phyloP scores from a whole-genome alignment of 176 grass and related monocot genomes.

The Sorghum bicolor region Sorghum_bicolor_NCBIv3 NC_012871.2:76993501-76994000 shows the following conservation, averaged over 20 bases:
- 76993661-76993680: slow-evolving; percentile 66
- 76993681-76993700: slow-evolving; percentile 29
- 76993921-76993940: background rate
- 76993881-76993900: background rate
- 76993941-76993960: background rate
- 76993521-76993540: slow-evolving; percentile 85
- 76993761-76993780: slow-evolving; percentile 46
- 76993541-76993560: slow-evolving; percentile 27
- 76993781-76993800: slow-evolving; percentile 28
- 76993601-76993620: slow-evolving; percentile 71
- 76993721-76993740: background rate
- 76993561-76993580: background rate
- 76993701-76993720: slow-evolving; percentile 27
- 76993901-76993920: background rate
- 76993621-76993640: slow-evolving; percentile 65
- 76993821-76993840: slow-evolving; percentile 15
- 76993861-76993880: slow-evolving; percentile 26
- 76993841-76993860: slow-evolving; percentile 4
- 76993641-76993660: slow-evolving; percentile 87
- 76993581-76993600: slow-evolving; percentile 14
- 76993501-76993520: slow-evolving; percentile 98
- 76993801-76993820: slow-evolving; percentile 11
- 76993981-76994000: background rate
- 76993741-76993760: slow-evolving; percentile 22
- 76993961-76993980: background rate